Base-by-base conservation (phyloP, 2,329 filamentous ascomycete species). In the Elsinoe perseae region DNA sequence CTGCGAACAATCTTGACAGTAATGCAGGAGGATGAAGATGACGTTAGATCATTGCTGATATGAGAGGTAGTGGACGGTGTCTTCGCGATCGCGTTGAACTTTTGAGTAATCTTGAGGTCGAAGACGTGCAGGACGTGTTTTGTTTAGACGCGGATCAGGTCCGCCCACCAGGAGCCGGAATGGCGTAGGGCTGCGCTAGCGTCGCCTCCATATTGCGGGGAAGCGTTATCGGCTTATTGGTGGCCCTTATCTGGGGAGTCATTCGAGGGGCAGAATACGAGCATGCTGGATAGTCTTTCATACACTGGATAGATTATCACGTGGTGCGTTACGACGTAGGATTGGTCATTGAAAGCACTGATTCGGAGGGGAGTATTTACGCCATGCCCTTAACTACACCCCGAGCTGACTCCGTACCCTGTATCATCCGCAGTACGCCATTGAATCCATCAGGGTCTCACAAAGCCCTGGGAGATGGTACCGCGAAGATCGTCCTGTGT, bases 111-210 rank as follows among this genome's bases (percentile, higher is more conserved):
- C n/a, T n/a, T 56, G 4, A 42, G 12, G 10, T 30, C 14, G 40
- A 27, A 25, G 21, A 32, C 52, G 52, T 44, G 40, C 40, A 20
- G 52, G 52, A 43, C 36, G 40, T 56, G 28, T 52, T 52, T 52
- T 50, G 44, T 50, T 50, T 50, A 50, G 44, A 32, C 44, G 44
- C 44, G 44, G 25, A 32, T 16, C 16, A 32, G 25, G 25, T 30
- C 44, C 25, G 44, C 44, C 14, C 44, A 27, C 16, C 14, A 18
- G 44, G 25, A 28, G 4, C 25, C 25, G 23, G 25, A 25, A 10
- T 20, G 28, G 16, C 16, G 48, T 32, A 52, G 28, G 48, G 48
- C 48, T 52, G 48, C 23, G 40, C 30, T 52, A 52, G 30, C 30
- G 48, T 32, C 28, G 27, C 21, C 9, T 36, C 16, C 23, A 8